Evolutionary conservation across 2,329 filamentous ascomycete species (phyloP).

Genomic region (Microascus cirrosus): DNA sequence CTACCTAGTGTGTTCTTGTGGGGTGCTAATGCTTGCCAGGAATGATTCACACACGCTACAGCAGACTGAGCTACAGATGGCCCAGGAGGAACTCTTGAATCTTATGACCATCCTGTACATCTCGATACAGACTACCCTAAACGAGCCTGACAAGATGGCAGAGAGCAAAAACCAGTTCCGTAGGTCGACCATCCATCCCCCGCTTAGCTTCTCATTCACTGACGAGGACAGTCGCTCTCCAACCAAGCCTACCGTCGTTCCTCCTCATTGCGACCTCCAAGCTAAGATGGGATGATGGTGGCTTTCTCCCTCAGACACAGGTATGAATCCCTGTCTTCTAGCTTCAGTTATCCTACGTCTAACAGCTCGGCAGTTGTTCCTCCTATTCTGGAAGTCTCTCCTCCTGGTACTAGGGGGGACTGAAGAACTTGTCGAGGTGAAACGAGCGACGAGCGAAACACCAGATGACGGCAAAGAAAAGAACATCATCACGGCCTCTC

Average conservation of each 20-base stretch:
- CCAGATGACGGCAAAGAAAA: conserved; percentile 50
- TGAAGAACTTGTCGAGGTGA: conserved; percentile 60
- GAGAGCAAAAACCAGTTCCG: conserved; percentile 36
- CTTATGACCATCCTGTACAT: conserved; percentile 54
- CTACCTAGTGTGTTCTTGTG: conserved; percentile 11
- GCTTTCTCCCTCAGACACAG: conserved; percentile 49
- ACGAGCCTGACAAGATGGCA: conserved; percentile 36
- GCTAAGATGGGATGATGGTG: conserved; percentile 63
- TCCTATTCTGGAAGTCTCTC: conserved; percentile 87
- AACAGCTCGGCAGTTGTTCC: conserved; percentile 45
- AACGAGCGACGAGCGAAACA: conserved; percentile 57
- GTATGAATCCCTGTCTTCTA: conserved; percentile 21
- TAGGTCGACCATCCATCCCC: conserved; percentile 20
- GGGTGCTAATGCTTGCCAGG: not conserved
- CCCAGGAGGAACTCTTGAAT: conserved; percentile 50
- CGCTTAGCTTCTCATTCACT: not conserved
- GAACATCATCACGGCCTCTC: conserved; percentile 82
- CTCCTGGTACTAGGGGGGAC: conserved; percentile 77
- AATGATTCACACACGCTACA: conserved; percentile 1
- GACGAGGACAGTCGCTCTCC: conserved; percentile 35
- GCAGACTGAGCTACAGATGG: conserved; percentile 24
- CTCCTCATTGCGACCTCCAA: conserved; percentile 59
- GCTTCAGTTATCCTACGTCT: conserved; percentile 14
- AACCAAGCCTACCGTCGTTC: conserved; percentile 59
- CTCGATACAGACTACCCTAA: conserved; percentile 43